phyloP scores from a whole-genome alignment of 176 grass and related monocot species.

The Oryza coarctata region DNA sequence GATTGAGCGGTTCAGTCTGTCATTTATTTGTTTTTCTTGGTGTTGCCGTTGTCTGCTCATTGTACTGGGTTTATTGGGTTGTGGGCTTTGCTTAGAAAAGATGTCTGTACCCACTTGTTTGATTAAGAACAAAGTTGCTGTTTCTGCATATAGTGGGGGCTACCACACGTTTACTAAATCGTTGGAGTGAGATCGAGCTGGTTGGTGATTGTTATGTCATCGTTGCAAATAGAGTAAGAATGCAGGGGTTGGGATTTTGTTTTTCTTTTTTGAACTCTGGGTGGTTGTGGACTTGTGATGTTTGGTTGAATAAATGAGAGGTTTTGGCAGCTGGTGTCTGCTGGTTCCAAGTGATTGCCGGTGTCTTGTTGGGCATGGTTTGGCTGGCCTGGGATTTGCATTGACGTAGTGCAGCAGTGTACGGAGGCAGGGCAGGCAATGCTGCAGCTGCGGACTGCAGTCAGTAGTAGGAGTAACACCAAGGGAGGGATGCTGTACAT shows the following conservation, averaged over 20 bases:
- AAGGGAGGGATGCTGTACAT: too few relatives aligned
- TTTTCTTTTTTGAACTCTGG: background rate
- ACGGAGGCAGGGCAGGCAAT: too few relatives aligned
- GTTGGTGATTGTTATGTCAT: background rate
- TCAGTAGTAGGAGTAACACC: too few relatives aligned
- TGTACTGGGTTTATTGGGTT: too few relatives aligned
- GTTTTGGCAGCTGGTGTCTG: background rate
- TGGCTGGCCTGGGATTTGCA: too few relatives aligned
- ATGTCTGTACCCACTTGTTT: too few relatives aligned
- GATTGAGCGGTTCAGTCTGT: background rate
- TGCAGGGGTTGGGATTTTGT: background rate
- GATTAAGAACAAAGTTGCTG: too few relatives aligned
- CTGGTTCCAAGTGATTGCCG: background rate
- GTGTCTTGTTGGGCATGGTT: background rate
- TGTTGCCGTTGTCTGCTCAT: background rate
- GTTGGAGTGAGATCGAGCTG: background rate
- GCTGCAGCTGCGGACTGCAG: too few relatives aligned
- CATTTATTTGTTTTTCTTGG: background rate
- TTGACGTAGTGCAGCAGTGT: too few relatives aligned
- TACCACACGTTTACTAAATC: background rate
- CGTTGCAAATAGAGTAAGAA: background rate
- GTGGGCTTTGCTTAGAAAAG: too few relatives aligned
- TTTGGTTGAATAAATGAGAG: background rate
- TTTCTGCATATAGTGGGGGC: background rate
- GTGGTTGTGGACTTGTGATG: too few relatives aligned